Evolutionary conservation across 2,329 filamentous ascomycete species (phyloP), one percentile per base, ranked within the genome.

Genomic region (Pezicula radicicola): DNA sequence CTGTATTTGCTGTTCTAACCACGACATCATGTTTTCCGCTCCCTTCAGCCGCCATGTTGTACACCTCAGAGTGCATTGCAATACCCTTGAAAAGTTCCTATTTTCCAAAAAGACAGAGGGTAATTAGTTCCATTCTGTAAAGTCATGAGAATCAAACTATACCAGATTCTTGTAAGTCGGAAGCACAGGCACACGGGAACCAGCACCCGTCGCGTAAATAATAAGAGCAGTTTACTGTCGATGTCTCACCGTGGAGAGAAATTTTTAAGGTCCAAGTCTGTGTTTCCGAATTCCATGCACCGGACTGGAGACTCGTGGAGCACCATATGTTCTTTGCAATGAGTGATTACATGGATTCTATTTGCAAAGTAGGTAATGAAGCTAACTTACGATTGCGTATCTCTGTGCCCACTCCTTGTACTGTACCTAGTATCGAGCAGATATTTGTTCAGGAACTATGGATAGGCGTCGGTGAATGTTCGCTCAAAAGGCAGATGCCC

Each of bases 21-120:
- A 89, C 79, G 1, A 88, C 68, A 0, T 81, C 84, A 55, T 80
- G 84, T 62, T 82, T 84, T 1, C 77, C 77, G 12, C 71, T 63
- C 61, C 55, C 58, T 18, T 40, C 9, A 5, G 27, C 18, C 1
- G 55, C 36, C 12, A 48, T 18, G 21, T 30, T 55, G 35, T 58
- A 60, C 15, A 53, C 43, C 39, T 37, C 53, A 30, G 57, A 60
- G 42, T 60, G 55, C 6, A 58, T 35, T 12, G 46, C 35, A 15
- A 30, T 46, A 3, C 55, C 57, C 45, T 51, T 9, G 16, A 55
- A 60, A 2, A 35, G 16, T 33, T 54, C 53, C 55, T 57, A 8
- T 21, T 21, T 21, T 21, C 5, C 21, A 21, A 21, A 5, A 21
- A 21, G 21, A 21, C 5, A 21, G 5, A 21, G 21, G n/a, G n/a